Evolutionary conservation across 768 basidiomycete genomes (phyloP), one percentile per base, ranked within the genome.

Genomic region (Psilocybe azurescens): DNA sequence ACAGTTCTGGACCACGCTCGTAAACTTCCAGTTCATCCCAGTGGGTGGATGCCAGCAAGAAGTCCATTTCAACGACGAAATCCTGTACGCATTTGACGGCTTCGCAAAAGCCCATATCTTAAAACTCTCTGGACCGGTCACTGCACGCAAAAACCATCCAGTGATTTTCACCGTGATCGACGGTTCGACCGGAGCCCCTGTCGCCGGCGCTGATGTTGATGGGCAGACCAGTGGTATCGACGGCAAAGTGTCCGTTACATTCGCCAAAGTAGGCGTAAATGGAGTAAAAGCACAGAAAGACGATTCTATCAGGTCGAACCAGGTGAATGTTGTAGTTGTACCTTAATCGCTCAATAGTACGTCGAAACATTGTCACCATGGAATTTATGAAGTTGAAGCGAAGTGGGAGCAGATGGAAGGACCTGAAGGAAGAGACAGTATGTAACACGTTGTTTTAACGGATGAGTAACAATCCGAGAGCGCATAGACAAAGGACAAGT

Each of bases 41-140:
- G 75, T 80, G 16, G 80, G 79, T 29, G 80, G 79, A 18, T 81
- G 80, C 54, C 77, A 80, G 63, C 75, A 79, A 63, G 65, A 77
- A 50, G 74, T 80, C 33, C 65, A 65, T 8, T 16, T 18, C 8
- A 57, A 20, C 8, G 75, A 77, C 58, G 38, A 77, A 1, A 72
- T 80, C 32, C 73, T 79, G 13, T 80, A 72, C 65, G 79, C 79
- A 1, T 80, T 79, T 64, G 72, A 77, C 56, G 77, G 72, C 1
- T 79, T 79, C 68, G 69, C 63, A 47, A 72, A 69, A 47, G 56
- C 56, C 8, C 68, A 75, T 59, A 73, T 77, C 66, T 62, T 81
- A 58, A 73, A 74, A 64, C 72, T 81, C 14, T 58, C 65, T 3
- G 80, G 80, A 2, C 75, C 77, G 2, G 16, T 18, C 8, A 64